phyloP scores from a whole-genome alignment of 2,329 filamentous ascomycete genomes.

The Neofusicoccum umdonicola region DNA sequence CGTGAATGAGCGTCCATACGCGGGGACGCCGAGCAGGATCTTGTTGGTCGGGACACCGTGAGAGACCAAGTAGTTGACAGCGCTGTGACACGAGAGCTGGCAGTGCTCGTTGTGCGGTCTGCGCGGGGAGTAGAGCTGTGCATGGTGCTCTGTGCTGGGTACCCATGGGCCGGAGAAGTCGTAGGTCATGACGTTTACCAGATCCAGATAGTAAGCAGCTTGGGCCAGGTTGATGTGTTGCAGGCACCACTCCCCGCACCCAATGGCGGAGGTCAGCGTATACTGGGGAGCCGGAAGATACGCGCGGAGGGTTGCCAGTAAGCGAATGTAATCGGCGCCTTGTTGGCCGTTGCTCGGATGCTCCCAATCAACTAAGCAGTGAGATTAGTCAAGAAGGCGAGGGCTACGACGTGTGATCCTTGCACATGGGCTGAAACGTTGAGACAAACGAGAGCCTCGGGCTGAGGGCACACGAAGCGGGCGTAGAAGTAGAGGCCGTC shows the following conservation, averaged over 20 bases:
- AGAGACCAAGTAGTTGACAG: constrained; percentile 63
- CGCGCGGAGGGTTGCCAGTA: constrained; percentile 65
- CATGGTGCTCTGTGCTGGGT: constrained; percentile 67
- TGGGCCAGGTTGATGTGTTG: constrained; percentile 65
- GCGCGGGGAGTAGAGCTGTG: constrained; percentile 66
- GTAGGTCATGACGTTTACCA: constrained; percentile 77
- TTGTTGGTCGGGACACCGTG: constrained; percentile 68
- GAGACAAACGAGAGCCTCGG: not conserved
- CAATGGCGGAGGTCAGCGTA: constrained; percentile 69
- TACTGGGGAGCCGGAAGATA: constrained; percentile 68
- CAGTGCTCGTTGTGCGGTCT: constrained; percentile 54
- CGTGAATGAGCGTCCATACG: constrained; percentile 73
- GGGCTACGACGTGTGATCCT: not conserved
- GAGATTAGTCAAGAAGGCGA: constrained; percentile 20
- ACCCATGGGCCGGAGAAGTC: constrained; percentile 76
- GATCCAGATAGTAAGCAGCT: constrained; percentile 66
- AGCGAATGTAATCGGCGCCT: constrained; percentile 66
- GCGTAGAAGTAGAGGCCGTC: not conserved
- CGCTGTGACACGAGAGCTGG: constrained; percentile 61
- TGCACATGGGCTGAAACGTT: not conserved
- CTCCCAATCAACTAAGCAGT: constrained; percentile 70
- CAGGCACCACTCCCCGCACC: constrained; percentile 64
- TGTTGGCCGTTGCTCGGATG: constrained; percentile 66
- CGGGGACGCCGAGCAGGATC: constrained; percentile 72
- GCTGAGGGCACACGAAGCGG: not conserved